Evolutionary conservation across 2,329 filamentous ascomycete genomes (phyloP), one percentile per base, ranked within the genome.

Genomic region (Diaporthe sp.): DNA sequence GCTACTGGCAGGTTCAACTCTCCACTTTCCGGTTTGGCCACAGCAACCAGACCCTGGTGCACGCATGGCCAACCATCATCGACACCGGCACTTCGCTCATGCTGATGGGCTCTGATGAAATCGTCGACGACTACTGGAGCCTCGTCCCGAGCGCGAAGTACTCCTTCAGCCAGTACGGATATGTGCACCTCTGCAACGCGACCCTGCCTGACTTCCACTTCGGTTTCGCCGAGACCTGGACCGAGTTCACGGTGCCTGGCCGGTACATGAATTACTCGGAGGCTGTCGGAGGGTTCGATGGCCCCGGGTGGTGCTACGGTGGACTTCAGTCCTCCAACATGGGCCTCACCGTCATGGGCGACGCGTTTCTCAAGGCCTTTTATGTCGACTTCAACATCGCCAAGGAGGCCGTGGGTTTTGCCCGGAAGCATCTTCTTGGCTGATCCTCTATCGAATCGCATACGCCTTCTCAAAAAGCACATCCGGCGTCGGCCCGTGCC

Each of bases 301-400:
- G 86, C 22, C 86, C 87, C 72, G 58, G 42, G 12, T 75, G 71
- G 71, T 97, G 94, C 87, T 96, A 90, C 81, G 94, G 94, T 72
- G 94, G 94, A 65, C 89, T 97, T 76, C 94, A 97, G 86, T 87
- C 84, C 44, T 73, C 71, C 30, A 82, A 86, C 56, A 83, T 82
- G 22, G 80, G 79, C 32, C 87, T 92, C 76, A 90, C 88, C 72
- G 94, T 97, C 79, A 89, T 96, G 72, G 94, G 94, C 13, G 94
- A 96, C 75, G 87, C 94, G 72, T 94, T 95, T 85, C 88, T 97
- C 77, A 97, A 97, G 89, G 90, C 90, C 72, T 86, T 94, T 76
- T 95, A 93, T 80, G 91, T 93, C 39, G 90, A 94, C 63, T 95
- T 94, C 81, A 92, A 95, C 80, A 82, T 86, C 8, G 83, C 81